Evolutionary conservation across 1,284 basidiomycete genomes (phyloP).

Genomic region (Cutaneotrichosporon cavernicola): DNA sequence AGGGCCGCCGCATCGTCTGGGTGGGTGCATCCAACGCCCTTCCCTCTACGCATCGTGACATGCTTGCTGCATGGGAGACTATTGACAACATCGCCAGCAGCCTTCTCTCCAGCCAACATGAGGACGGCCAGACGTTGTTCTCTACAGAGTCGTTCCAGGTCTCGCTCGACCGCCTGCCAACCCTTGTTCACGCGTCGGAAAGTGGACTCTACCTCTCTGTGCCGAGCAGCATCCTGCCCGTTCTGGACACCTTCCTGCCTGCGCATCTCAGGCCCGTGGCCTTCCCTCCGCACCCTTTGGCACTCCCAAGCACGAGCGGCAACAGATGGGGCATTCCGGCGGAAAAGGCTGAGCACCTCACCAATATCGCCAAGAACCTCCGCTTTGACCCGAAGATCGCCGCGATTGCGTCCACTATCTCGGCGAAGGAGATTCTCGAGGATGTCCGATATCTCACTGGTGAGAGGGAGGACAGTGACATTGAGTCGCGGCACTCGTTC

Average conservation of each 20-base stretch:
- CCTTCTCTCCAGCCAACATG: background rate
- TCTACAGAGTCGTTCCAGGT: background rate
- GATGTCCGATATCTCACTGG: constrained; percentile 79
- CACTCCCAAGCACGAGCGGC: constrained; percentile 9
- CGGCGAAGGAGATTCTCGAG: constrained; percentile 59
- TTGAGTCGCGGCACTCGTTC: constrained; percentile 75
- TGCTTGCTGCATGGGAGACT: background rate
- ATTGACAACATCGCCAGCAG: background rate
- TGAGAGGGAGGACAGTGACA: constrained; percentile 61
- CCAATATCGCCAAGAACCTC: constrained; percentile 45
- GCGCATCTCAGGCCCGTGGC: constrained; percentile 48
- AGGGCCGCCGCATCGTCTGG: constrained; percentile 16
- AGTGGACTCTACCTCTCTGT: constrained; percentile 42
- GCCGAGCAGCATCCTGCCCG: constrained; percentile 31
- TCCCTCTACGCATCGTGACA: background rate
- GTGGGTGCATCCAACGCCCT: constrained; percentile 17
- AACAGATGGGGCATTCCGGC: constrained; percentile 32
- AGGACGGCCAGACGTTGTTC: background rate
- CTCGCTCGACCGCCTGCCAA: constrained; percentile 10
- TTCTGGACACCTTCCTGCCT: constrained; percentile 50
- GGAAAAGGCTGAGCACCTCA: constrained; percentile 41
- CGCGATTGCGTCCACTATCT: constrained; percentile 26
- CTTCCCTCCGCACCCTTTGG: constrained; percentile 23
- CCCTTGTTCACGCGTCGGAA: constrained; percentile 31
- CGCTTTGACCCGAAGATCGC: constrained; percentile 26